A percentile compares a stretch with the other conserved stretches of the same genome.
Conservation (phyloP, 164 flowering plant genomes). For the Annona squamosa region DNA sequence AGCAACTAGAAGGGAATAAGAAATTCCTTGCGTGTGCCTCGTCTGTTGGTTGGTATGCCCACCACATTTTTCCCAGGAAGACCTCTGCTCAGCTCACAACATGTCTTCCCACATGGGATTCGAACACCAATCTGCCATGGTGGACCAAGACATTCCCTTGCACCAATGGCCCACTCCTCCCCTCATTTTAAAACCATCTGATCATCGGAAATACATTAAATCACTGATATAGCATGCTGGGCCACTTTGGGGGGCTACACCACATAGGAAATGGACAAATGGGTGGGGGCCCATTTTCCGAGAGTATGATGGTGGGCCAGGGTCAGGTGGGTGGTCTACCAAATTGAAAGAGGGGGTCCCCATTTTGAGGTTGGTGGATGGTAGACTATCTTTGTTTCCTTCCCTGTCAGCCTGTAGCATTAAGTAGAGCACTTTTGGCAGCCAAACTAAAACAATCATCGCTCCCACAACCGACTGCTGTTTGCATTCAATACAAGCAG, state of each 20-base stretch:
- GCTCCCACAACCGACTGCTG: not conserved
- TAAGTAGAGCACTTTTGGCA: conserved; percentile 2
- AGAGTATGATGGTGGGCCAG: not conserved
- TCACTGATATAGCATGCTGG: not conserved
- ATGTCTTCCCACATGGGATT: not conserved
- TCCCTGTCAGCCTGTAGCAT: not conserved
- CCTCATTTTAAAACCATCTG: not conserved
- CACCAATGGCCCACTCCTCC: not conserved
- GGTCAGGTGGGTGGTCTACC: conserved; percentile 7
- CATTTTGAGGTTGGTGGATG: not conserved
- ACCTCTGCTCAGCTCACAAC: not conserved
- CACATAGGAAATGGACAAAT: not conserved
- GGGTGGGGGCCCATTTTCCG: not conserved
- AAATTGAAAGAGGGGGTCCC: not conserved
- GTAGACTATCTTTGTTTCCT: conserved; percentile 3
- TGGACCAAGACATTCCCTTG: not conserved
- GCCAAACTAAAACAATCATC: conserved; percentile 3
- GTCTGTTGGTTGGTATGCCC: conserved; percentile 3
- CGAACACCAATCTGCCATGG: no score
- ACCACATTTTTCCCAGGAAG: not conserved
- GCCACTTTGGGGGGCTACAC: not conserved
- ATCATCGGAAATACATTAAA: not conserved
- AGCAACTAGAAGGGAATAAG: not conserved
- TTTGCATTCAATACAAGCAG: not conserved
- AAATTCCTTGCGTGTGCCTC: not conserved